Conservation (phyloP, 306 rosid species). For the Calophaca sinica region DNA sequence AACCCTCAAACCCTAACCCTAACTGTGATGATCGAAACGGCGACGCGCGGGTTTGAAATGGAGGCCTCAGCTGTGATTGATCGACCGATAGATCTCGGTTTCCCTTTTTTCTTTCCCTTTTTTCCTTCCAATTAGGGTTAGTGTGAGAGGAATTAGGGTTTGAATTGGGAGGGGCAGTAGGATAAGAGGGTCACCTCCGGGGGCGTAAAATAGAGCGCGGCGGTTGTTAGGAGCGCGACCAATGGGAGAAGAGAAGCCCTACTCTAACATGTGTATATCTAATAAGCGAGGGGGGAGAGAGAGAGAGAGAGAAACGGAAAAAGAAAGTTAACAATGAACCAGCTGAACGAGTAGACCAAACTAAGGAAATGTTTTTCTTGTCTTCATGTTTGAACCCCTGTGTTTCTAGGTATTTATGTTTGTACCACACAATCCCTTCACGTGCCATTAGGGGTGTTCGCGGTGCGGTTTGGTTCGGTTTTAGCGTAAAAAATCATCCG, state of each 20-base stretch:
- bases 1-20: conserved; percentile 30
- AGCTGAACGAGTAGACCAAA: conserved; percentile 43
- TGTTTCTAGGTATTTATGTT: conserved; percentile 31
- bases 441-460: too few relatives aligned
- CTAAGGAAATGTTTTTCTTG: conserved; percentile 23
- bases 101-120: neutral
- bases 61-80: conserved; percentile 13
- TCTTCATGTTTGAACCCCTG: conserved; percentile 40
- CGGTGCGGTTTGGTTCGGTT: too few relatives aligned
- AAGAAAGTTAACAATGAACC: conserved; percentile 25
- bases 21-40: conserved; percentile 3
- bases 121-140: conserved; percentile 27
- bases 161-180: neutral
- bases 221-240: conserved; percentile 52
- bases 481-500: too few relatives aligned
- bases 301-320: neutral
- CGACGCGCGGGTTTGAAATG: neutral
- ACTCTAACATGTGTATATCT: conserved; percentile 34
- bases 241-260: conserved; percentile 58
- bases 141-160: conserved; percentile 54
- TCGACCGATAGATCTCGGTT: conserved; percentile 28
- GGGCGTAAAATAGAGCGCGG: conserved; percentile 49
- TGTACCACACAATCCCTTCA: conserved; percentile 1
- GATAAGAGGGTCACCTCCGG: conserved; percentile 46
- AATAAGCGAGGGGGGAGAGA: conserved; percentile 33